phyloP scores from a whole-genome alignment of 805 yeast species.

The Kockiozyma suomiensis region DNA sequence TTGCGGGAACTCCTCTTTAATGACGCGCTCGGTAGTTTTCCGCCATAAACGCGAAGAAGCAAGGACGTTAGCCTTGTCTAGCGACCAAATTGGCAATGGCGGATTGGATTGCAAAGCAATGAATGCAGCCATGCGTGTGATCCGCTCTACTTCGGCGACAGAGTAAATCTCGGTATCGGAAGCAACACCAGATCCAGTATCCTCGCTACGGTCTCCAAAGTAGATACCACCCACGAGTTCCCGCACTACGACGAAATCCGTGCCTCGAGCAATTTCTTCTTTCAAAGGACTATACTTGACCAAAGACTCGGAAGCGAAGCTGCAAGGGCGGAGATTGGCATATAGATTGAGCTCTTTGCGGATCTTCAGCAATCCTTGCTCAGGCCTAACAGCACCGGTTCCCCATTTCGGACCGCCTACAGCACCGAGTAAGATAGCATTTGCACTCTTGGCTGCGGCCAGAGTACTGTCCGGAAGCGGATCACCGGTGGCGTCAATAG shows the following conservation, averaged over 20 bases:
- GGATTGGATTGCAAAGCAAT: slow-evolving; percentile 91
- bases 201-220: slow-evolving; percentile 95
- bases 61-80: slow-evolving; percentile 96
- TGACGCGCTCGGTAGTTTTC: slow-evolving; percentile 83
- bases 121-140: slow-evolving; percentile 98
- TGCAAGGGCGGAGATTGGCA: slow-evolving; percentile 96
- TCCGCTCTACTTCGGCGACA: slow-evolving; percentile 89
- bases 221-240: slow-evolving; percentile 98
- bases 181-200: slow-evolving; percentile 82
- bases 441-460: slow-evolving; percentile 79
- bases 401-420: slow-evolving; percentile 99
- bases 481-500: slow-evolving; percentile 93
- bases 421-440: slow-evolving; percentile 96
- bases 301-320: slow-evolving; percentile 82
- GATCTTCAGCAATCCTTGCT: slow-evolving; percentile 91
- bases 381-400: slow-evolving; percentile 93
- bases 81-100: slow-evolving; percentile 92
- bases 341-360: slow-evolving; percentile 92
- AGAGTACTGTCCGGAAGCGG: slow-evolving; percentile 87
- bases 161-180: slow-evolving; percentile 92
- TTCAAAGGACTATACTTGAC: slow-evolving; percentile 87
- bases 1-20: slow-evolving; percentile 87
- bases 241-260: slow-evolving; percentile 90
- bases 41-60: slow-evolving; percentile 98
- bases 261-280: slow-evolving; percentile 81